Percentiles rank a stretch among this genome's conserved stretches.
Conservation (phyloP, 177 flowering plant species). For the Tripterygium wilfordii region DNA sequence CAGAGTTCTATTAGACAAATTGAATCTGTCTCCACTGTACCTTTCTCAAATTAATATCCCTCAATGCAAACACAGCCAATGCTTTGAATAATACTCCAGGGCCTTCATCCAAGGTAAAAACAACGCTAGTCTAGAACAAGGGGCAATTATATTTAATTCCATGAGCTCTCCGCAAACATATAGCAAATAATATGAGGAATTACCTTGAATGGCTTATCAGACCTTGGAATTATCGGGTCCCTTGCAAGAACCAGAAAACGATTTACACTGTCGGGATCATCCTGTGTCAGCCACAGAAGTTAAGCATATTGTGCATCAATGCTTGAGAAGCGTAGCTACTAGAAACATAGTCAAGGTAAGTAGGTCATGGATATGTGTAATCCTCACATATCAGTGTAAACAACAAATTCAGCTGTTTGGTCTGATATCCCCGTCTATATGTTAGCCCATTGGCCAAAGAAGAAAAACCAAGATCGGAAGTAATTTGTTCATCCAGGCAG, state of each 20-base stretch:
- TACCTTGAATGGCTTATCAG: conserved; percentile 55
- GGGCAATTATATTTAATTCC: not conserved
- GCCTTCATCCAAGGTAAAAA: conserved; percentile 71
- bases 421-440: too few relatives aligned
- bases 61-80: conserved; percentile 68
- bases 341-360: too few relatives aligned
- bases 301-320: too few relatives aligned
- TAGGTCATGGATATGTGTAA: too few relatives aligned
- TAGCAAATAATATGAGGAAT: not conserved
- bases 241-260: conserved; percentile 71
- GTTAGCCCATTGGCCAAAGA: too few relatives aligned
- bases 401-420: too few relatives aligned
- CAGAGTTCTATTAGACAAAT: too few relatives aligned
- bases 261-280: conserved; percentile 50
- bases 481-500: too few relatives aligned
- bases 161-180: not conserved
- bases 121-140: conserved; percentile 56
- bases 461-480: too few relatives aligned
- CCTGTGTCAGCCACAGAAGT: too few relatives aligned
- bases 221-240: conserved; percentile 66
- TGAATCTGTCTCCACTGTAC: conserved; percentile 28
- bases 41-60: conserved; percentile 66
- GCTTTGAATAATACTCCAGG: conserved; percentile 76
- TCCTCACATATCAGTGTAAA: too few relatives aligned
- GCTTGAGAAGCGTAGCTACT: too few relatives aligned